These are phyloP conservation scores for Fusarium buharicum DNA, from an alignment of 2,329 filamentous ascomycete species.

Conservation along the genomic window DNA sequence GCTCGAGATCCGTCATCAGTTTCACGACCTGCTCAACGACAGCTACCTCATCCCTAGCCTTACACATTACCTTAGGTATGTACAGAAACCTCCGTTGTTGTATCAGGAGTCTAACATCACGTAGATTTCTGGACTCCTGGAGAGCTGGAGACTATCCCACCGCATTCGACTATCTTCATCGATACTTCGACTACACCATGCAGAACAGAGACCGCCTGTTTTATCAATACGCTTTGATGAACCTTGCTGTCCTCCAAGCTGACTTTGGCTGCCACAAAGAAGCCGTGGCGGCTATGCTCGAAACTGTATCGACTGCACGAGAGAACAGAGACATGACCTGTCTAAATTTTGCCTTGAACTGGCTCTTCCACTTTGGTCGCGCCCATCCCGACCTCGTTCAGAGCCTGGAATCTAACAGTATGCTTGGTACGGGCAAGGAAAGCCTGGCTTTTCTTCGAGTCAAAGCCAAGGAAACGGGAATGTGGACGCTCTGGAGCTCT, in stretches of 20 bases:
- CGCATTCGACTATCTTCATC: conserved; percentile 89
- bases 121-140: conserved; percentile 88
- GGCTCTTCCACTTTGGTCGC: conserved; percentile 94
- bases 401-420: conserved; percentile 74
- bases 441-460: conserved; percentile 84
- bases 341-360: conserved; percentile 93
- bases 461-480: conserved; percentile 85
- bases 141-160: conserved; percentile 88
- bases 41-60: conserved; percentile 76
- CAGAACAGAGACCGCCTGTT: conserved; percentile 83
- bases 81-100: background rate
- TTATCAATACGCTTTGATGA: conserved; percentile 95
- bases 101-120: conserved; percentile 48
- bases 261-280: conserved; percentile 94
- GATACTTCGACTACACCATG: conserved; percentile 97
- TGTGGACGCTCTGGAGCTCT: conserved; percentile 86
- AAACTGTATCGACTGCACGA: conserved; percentile 92
- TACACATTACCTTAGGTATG: conserved; percentile 77
- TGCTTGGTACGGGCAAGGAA: conserved; percentile 82
- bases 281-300: conserved; percentile 92
- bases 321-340: conserved; percentile 94
- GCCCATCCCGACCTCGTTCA: conserved; percentile 80
- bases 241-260: conserved; percentile 90
- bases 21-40: conserved; percentile 74
- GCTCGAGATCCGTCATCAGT: conserved; percentile 74